Base-by-base conservation (phyloP, 169 alveolate genomes). In the Neospora caninum region DNA sequence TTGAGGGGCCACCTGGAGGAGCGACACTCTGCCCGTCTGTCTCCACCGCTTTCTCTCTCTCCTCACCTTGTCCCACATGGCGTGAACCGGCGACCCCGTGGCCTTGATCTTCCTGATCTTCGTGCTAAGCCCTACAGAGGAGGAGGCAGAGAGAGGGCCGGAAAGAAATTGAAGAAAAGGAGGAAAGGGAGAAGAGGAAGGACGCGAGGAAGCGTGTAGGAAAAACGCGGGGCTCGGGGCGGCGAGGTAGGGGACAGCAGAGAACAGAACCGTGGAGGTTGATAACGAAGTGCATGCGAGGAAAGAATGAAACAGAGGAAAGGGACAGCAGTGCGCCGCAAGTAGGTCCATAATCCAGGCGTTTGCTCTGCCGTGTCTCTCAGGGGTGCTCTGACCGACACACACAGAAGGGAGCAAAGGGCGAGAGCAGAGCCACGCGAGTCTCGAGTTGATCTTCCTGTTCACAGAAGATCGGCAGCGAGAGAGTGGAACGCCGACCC, bases 41-140 rank as follows among this genome's bases (percentile, higher is more conserved):
- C 73, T 27, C 0, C 73, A 9, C 31, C 73, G 31, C 16, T 64
- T 27, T 16, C 73, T 64, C 31, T 16, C 73, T 64, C 83, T 53
- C 92, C 92, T 58, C 42, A 92, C 95, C 88, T 45, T 92, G 88
- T 92, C 95, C 95, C 95, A 92, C 45, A 84, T 27, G 41, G 95
- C 87, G 69, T 92, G 95, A 73, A 80, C 91, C 36, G 95, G 92
- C 13, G 54, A 58, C 20, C 95, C 95, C 38, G 95, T 64, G 36
- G 80, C 41, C 13, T 83, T 92, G 64, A 86, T 82, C 67, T 86
- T 54, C 83, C 83, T 54, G 42, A 92, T 92, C 69, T 92, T 92
- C 38, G 95, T 86, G n/a, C 80, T 54, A 80, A 92, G 36, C 7
- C 92, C 95, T 92, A 86, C 83, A 78, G 45, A n/a, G 20, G 31